A percentile compares a stretch with the other conserved stretches of the same genome.
phyloP scores from a whole-genome alignment of 129 eudicot genomes.

The Flaveria brownii region DNA sequence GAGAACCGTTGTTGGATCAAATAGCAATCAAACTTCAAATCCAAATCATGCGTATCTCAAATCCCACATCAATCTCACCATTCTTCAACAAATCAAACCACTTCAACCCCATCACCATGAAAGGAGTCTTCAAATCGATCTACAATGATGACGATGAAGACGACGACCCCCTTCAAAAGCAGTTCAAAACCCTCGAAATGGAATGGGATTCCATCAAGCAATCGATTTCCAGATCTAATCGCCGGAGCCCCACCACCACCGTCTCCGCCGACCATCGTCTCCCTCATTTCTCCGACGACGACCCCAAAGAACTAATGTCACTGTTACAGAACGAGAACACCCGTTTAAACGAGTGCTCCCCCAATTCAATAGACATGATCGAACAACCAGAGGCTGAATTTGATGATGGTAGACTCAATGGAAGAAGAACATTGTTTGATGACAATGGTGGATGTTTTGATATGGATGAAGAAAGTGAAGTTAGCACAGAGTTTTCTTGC shows the following conservation, averaged over 20 bases:
- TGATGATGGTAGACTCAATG: neutral
- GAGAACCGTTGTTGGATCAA: conserved; percentile 24
- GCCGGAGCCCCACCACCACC: neutral
- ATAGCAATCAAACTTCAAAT: conserved; percentile 20
- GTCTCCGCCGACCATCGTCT: neutral
- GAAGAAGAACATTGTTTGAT: too few species aligned
- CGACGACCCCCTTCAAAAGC: conserved; percentile 33
- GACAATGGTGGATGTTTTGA: conserved; percentile 20
- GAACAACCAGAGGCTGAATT: conserved; percentile 34
- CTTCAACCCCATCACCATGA: conserved; percentile 20
- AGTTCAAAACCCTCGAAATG: conserved; percentile 24
- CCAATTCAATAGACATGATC: conserved; percentile 17
- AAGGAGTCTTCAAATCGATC: neutral
- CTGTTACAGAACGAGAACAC: conserved; percentile 32
- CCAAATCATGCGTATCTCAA: neutral
- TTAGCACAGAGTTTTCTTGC: conserved; percentile 14
- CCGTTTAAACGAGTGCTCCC: conserved; percentile 17
- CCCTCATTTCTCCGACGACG: neutral
- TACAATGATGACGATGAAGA: neutral
- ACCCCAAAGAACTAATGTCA: conserved; percentile 35
- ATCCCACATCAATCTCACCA: conserved; percentile 27
- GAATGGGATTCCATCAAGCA: conserved; percentile 42
- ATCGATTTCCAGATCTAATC: conserved; percentile 27
- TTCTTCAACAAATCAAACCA: conserved; percentile 14
- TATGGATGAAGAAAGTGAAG: conserved; percentile 30